Evolutionary conservation across 2,329 filamentous ascomycete species (phyloP).

Genomic region (Macroventuria anomochaeta): DNA sequence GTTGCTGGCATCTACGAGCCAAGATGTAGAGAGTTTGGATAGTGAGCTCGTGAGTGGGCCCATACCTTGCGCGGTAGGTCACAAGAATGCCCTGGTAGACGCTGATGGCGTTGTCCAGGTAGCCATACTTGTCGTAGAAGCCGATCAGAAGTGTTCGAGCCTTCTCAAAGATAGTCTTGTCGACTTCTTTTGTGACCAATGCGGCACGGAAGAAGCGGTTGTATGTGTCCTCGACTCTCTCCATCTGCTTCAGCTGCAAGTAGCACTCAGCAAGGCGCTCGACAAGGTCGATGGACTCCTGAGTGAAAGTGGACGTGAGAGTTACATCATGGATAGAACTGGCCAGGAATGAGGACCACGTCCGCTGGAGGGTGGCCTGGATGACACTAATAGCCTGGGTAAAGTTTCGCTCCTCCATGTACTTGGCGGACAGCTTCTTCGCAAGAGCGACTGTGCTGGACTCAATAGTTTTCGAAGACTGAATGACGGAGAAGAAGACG

Average conservation of each 20-base stretch:
- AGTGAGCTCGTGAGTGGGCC: conserved; percentile 52
- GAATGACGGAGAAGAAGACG: conserved; percentile 52
- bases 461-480: conserved; percentile 50
- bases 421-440: conserved; percentile 50
- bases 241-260: conserved; percentile 44
- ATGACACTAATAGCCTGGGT: conserved; percentile 56
- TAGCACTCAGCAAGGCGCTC: conserved; percentile 57
- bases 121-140: conserved; percentile 50
- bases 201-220: conserved; percentile 49
- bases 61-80: conserved; percentile 39
- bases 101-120: conserved; percentile 46
- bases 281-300: conserved; percentile 57
- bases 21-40: conserved; percentile 58
- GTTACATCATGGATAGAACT: conserved; percentile 54
- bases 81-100: conserved; percentile 49
- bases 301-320: conserved; percentile 51
- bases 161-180: conserved; percentile 44
- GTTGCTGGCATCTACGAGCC: conserved; percentile 46
- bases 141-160: conserved; percentile 42
- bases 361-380: conserved; percentile 53
- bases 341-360: conserved; percentile 57
- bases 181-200: conserved; percentile 37
- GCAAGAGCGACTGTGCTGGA: conserved; percentile 52
- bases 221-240: conserved; percentile 51
- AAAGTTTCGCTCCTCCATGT: conserved; percentile 57